Evolutionary conservation across 2,329 filamentous ascomycete genomes (phyloP).

Genomic region (Calonectria fujianensis): DNA sequence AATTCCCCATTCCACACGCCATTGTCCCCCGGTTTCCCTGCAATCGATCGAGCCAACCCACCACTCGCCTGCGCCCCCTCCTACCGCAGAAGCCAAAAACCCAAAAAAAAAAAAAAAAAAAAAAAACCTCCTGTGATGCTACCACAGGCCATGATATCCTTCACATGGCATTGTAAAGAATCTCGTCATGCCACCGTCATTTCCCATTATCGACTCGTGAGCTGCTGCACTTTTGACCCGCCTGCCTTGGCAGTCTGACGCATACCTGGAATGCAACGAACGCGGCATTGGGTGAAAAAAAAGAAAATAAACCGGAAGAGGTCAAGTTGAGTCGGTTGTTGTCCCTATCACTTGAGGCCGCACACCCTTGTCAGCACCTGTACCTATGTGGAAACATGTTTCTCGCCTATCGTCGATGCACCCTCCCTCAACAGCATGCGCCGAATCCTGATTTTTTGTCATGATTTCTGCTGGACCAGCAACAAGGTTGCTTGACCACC

Average conservation of each 20-base stretch:
- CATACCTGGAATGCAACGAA: not conserved
- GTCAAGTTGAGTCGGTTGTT: not conserved
- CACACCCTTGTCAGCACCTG: constrained; percentile 1
- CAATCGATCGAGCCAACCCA: constrained; percentile 18
- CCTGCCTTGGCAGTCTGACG: not conserved
- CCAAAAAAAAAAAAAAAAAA: too few species aligned
- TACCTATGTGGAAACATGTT: constrained; percentile 16
- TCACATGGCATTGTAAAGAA: constrained; percentile 11
- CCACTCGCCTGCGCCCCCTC: not conserved
- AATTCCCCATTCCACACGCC: not conserved
- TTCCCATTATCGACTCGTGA: not conserved
- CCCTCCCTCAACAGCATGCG: constrained; percentile 17
- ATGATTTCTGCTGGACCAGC: not conserved
- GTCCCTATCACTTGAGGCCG: not conserved
- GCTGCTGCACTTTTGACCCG: not conserved
- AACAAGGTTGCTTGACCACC: constrained; percentile 6
- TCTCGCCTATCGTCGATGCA: constrained; percentile 24
- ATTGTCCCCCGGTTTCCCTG: constrained; percentile 1
- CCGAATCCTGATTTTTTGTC: constrained; percentile 2
- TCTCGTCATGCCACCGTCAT: constrained; percentile 14
- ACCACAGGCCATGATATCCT: constrained; percentile 21
- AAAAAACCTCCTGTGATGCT: constrained; percentile 11
- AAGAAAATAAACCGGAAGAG: constrained; percentile 23
- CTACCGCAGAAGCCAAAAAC: not conserved
- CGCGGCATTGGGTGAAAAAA: not conserved